Evolutionary conservation across 768 basidiomycete genomes (phyloP).

Genomic region (Collybiopsis luxurians): DNA sequence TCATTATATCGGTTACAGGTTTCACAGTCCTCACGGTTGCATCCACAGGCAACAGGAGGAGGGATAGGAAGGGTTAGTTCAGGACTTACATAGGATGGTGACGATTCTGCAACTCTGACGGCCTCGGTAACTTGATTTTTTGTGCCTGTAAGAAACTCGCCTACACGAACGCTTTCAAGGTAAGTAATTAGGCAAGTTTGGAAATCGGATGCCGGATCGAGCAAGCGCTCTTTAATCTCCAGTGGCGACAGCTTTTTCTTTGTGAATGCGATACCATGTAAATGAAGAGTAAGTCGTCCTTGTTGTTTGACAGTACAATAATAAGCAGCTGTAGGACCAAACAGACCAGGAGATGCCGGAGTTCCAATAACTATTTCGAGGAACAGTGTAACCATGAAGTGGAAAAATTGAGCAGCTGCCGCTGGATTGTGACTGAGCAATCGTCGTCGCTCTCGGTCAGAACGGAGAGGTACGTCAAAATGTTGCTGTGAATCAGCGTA

Average conservation of each 20-base stretch:
- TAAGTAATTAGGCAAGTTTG: constrained; percentile 22
- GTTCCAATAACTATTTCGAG: constrained; percentile 11
- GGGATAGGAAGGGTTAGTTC: constrained; percentile 20
- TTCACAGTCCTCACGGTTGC: constrained; percentile 1
- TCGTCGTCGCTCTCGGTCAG: background rate
- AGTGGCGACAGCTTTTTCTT: constrained; percentile 24
- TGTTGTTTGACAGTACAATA: constrained; percentile 24
- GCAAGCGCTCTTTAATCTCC: constrained; percentile 26
- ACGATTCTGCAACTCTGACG: background rate
- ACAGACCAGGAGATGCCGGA: constrained; percentile 14
- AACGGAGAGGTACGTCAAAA: constrained; percentile 9
- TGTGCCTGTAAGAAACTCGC: constrained; percentile 26
- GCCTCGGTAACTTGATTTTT: constrained; percentile 13
- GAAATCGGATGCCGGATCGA: constrained; percentile 22
- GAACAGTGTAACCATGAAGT: constrained; percentile 17
- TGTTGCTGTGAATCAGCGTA: constrained; percentile 14
- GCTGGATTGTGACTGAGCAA: constrained; percentile 13
- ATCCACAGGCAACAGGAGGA: constrained; percentile 14
- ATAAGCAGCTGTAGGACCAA: constrained; percentile 14
- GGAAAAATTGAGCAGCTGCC: constrained; percentile 17
- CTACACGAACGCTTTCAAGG: constrained; percentile 26
- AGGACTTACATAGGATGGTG: constrained; percentile 30
- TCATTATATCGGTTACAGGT: background rate
- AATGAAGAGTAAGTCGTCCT: constrained; percentile 25
- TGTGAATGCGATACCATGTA: constrained; percentile 37